phyloP scores from a whole-genome alignment of 805 yeast genomes.

The Dipodascopsis uninucleata region DNA sequence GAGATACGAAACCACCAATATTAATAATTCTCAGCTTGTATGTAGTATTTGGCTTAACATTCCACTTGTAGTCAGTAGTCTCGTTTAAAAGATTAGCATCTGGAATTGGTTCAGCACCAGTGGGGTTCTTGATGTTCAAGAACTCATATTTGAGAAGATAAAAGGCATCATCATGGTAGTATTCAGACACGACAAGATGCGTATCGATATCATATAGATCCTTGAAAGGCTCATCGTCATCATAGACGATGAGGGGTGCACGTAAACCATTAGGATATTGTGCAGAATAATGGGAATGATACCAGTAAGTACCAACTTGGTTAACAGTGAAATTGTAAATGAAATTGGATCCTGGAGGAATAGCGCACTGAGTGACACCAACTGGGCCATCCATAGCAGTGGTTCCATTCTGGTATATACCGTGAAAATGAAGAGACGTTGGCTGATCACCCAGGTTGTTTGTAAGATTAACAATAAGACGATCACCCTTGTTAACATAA shows the following conservation, averaged over 20 bases:
- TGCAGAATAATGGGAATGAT: constrained; percentile 87
- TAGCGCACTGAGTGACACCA: constrained; percentile 84
- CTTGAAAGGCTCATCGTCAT: constrained; percentile 56
- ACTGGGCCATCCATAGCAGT: constrained; percentile 89
- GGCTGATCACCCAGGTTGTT: constrained; percentile 64
- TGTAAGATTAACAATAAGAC: constrained; percentile 63
- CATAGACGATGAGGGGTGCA: constrained; percentile 63
- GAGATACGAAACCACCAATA: constrained; percentile 88
- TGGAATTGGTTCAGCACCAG: constrained; percentile 98
- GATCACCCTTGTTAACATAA: constrained; percentile 74
- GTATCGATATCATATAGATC: constrained; percentile 75
- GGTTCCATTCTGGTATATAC: constrained; percentile 76
- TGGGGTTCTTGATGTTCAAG: constrained; percentile 76
- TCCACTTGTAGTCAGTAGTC: constrained; percentile 70
- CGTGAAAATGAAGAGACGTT: constrained; percentile 90
- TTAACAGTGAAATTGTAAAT: constrained; percentile 85
- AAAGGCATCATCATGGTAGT: constrained; percentile 71
- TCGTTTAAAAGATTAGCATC: constrained; percentile 75
- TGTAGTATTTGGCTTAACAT: constrained; percentile 78
- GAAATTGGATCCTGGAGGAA: constrained; percentile 70
- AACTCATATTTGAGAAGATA: constrained; percentile 51
- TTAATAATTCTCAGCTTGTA: constrained; percentile 78
- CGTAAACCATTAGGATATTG: constrained; percentile 87
- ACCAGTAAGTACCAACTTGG: constrained; percentile 93
- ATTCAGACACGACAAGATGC: constrained; percentile 66